phyloP scores from a whole-genome alignment of 2,329 filamentous ascomycete species.

The Aspergillus sp. region DNA sequence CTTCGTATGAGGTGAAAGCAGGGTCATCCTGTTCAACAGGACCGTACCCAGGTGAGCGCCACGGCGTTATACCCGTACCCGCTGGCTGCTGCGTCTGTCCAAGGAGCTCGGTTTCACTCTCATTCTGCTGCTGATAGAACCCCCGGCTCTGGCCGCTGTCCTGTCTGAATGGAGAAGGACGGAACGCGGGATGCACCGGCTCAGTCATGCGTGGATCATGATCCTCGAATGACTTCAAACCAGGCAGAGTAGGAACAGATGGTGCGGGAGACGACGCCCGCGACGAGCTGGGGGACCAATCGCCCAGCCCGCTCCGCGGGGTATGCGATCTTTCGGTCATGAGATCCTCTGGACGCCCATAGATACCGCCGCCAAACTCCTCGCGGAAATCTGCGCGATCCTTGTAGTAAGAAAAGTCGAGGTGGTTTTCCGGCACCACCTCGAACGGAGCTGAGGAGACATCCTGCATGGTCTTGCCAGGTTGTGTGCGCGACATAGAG shows the following conservation, averaged over 20 bases:
- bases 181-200: constrained; percentile 44
- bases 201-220: constrained; percentile 30
- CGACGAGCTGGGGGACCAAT: constrained; percentile 46
- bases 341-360: constrained; percentile 50
- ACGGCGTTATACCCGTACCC: constrained; percentile 34
- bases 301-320: constrained; percentile 42
- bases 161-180: constrained; percentile 33
- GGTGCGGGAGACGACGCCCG: constrained; percentile 46
- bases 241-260: constrained; percentile 38
- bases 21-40: constrained; percentile 43
- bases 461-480: constrained; percentile 55
- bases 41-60: constrained; percentile 43
- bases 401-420: constrained; percentile 93
- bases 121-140: constrained; percentile 43
- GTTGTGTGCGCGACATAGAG: constrained; percentile 68
- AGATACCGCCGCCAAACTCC: constrained; percentile 76
- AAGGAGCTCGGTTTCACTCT: constrained; percentile 46
- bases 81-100: constrained; percentile 41
- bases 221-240: constrained; percentile 32
- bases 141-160: constrained; percentile 29
- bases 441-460: constrained; percentile 74
- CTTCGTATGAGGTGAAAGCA: constrained; percentile 39
- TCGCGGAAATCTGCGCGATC: constrained; percentile 85
- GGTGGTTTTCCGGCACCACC: constrained; percentile 80
- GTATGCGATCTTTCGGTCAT: constrained; percentile 52